phyloP scores from a whole-genome alignment of 257 asterid genomes.

The Cordia subcordata region DNA sequence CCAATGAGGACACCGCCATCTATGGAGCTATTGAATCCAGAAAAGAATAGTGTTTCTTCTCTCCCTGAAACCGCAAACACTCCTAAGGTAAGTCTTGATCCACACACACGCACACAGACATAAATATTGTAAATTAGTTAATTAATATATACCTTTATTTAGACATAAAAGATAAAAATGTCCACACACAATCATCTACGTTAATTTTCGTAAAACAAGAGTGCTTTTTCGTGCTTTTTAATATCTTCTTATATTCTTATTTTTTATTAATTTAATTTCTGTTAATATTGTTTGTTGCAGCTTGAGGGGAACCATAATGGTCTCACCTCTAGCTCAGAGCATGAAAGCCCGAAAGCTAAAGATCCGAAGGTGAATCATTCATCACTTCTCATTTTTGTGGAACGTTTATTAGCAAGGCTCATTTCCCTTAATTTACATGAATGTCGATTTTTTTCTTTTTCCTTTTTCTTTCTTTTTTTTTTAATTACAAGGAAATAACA shows the following conservation, averaged over 20 bases:
- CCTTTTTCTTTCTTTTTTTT: neutral
- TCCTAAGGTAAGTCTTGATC: constrained; percentile 48
- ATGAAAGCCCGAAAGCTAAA: constrained; percentile 65
- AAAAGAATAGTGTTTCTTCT: constrained; percentile 36
- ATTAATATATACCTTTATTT: no score
- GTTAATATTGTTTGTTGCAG: constrained; percentile 42
- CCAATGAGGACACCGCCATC: constrained; percentile 77
- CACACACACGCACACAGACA: neutral
- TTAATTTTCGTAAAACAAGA: no score
- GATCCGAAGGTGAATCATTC: constrained; percentile 71
- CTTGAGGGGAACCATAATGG: constrained; percentile 72
- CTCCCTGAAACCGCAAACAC: constrained; percentile 53
- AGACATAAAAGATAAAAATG: neutral
- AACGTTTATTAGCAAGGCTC: no score
- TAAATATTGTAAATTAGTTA: no score
- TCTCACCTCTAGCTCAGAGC: constrained; percentile 58
- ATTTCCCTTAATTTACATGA: no score
- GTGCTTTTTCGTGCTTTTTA: no score
- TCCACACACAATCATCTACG: no score
- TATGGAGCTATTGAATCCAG: constrained; percentile 50
- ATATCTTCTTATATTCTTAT: neutral
- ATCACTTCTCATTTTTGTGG: no score
- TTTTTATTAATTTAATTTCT: constrained; percentile 3
- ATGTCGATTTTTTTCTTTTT: no score
- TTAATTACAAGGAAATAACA: no score